Percentiles rank a stretch among this genome's conserved stretches.
phyloP scores from a whole-genome alignment of 2,329 filamentous ascomycete species.

The Aspergillus candidus region DNA sequence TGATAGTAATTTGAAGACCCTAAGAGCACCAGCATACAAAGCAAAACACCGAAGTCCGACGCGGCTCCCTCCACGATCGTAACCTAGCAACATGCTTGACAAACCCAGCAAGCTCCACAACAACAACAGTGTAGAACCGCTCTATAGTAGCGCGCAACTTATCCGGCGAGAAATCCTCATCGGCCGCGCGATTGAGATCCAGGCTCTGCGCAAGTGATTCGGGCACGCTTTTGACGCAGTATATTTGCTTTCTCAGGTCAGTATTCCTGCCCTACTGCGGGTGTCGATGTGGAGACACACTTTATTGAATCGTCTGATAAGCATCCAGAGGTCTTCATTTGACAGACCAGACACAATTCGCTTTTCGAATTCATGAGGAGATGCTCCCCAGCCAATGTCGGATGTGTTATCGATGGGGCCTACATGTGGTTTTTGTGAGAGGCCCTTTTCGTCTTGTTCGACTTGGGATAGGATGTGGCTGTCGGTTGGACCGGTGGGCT shows the following conservation, averaged over 20 bases:
- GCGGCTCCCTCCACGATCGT: constrained; percentile 70
- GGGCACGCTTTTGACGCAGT: constrained; percentile 63
- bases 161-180: constrained; percentile 79
- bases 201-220: constrained; percentile 59
- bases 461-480: too few relatives aligned
- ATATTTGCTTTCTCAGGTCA: constrained; percentile 50
- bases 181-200: constrained; percentile 73
- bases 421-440: too few relatives aligned
- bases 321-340: constrained; percentile 68
- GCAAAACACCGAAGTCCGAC: constrained; percentile 62
- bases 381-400: too few relatives aligned
- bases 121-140: constrained; percentile 72
- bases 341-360: too few relatives aligned
- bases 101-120: constrained; percentile 59
- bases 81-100: constrained; percentile 71
- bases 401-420: too few relatives aligned
- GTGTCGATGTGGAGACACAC: constrained; percentile 26
- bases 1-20: neutral
- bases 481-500: too few relatives aligned
- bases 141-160: constrained; percentile 74
- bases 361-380: too few relatives aligned
- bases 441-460: too few relatives aligned
- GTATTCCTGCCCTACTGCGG: neutral
- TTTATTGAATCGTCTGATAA: constrained; percentile 70
- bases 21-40: constrained; percentile 32